Conservation (phyloP, 129 eudicot species). For the Centella asiatica region DNA sequence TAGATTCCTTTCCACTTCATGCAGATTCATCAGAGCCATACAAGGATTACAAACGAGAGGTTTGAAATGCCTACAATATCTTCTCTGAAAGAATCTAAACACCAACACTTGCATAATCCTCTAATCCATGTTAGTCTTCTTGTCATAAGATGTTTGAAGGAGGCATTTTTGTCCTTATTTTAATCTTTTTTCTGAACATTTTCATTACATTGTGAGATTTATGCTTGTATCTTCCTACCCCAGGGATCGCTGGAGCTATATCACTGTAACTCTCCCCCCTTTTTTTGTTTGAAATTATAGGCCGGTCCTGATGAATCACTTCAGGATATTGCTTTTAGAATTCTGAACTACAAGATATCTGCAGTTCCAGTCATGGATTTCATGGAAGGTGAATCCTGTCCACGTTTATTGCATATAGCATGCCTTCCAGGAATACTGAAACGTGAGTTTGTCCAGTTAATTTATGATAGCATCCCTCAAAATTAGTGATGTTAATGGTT, state of each 20-base stretch:
- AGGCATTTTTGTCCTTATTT: not conserved
- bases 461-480: not conserved
- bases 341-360: conserved; percentile 49
- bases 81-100: conserved; percentile 58
- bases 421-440: conserved; percentile 61
- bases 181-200: not conserved
- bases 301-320: conserved; percentile 76
- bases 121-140: conserved; percentile 46
- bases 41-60: conserved; percentile 29
- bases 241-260: not conserved
- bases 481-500: not conserved
- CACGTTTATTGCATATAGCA: conserved; percentile 51
- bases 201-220: not conserved
- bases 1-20: not conserved
- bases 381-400: conserved; percentile 37
- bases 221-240: not conserved
- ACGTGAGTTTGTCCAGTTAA: conserved; percentile 29
- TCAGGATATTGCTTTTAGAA: conserved; percentile 35
- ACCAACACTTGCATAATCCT: conserved; percentile 27
- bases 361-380: conserved; percentile 45
- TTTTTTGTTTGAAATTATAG: conserved; percentile 21
- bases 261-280: not conserved
- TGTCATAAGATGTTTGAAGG: not conserved
- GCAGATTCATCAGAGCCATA: conserved; percentile 50
- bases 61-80: conserved; percentile 43